Percentiles rank a stretch among this genome's conserved stretches.
Conservation (phyloP, 768 basidiomycete genomes). For the Favolaschia claudopus region DNA sequence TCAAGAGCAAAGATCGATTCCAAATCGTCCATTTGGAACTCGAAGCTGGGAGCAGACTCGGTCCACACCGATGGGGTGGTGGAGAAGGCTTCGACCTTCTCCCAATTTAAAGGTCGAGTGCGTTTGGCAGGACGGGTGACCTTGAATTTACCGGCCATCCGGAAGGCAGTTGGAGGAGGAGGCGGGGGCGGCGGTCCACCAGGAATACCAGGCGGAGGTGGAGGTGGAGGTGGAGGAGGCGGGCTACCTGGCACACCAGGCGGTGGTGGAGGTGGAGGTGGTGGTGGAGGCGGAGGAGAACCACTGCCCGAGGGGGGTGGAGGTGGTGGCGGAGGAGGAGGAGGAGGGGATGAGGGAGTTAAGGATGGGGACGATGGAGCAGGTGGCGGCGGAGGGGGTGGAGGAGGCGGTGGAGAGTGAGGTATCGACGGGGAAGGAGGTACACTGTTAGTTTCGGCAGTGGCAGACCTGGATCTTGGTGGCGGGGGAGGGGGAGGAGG, state of each 20-base stretch:
- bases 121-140: conserved; percentile 58
- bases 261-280: conserved; percentile 41
- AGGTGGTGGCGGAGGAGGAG: conserved; percentile 44
- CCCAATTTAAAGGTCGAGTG: conserved; percentile 92
- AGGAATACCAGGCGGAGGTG: conserved; percentile 28
- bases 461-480: conserved; percentile 32
- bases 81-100: conserved; percentile 63
- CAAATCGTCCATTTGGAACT: conserved; percentile 73
- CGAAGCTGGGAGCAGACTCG: conserved; percentile 50
- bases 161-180: conserved; percentile 40
- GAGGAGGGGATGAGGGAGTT: conserved; percentile 33
- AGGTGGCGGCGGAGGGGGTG: conserved; percentile 28
- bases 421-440: conserved; percentile 33
- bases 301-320: conserved; percentile 23
- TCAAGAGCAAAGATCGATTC: conserved; percentile 77
- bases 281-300: conserved; percentile 43
- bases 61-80: conserved; percentile 73
- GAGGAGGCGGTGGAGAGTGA: conserved; percentile 29
- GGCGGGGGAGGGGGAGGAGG: conserved; percentile 29
- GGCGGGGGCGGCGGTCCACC: conserved; percentile 35
- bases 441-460: conserved; percentile 3
- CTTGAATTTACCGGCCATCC: conserved; percentile 40
- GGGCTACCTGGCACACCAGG: conserved; percentile 23
- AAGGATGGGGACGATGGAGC: conserved; percentile 36
- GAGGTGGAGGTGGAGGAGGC: conserved; percentile 49